phyloP scores from a whole-genome alignment of 2,329 filamentous ascomycete species.

The Fusarium sp. region DNA sequence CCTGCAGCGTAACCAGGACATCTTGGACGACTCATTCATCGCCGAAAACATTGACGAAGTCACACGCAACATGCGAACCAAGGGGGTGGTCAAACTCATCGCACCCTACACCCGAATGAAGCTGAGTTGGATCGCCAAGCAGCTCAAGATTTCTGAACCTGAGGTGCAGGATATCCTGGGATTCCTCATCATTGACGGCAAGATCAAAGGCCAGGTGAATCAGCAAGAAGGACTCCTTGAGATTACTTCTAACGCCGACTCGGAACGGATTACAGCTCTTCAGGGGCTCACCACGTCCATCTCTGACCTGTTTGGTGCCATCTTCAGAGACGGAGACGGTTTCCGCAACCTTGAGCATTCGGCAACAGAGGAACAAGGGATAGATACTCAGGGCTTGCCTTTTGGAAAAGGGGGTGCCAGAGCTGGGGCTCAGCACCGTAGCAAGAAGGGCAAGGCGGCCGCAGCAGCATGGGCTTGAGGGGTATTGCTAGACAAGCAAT shows the following conservation, averaged over 20 bases:
- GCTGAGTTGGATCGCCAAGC: slow-evolving; percentile 84
- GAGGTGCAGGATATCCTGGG: slow-evolving; percentile 97
- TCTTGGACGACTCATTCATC: slow-evolving; percentile 93
- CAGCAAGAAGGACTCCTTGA: slow-evolving; percentile 86
- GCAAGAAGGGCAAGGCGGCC: slow-evolving; percentile 40
- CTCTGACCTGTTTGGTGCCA: slow-evolving; percentile 72
- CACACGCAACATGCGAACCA: slow-evolving; percentile 96
- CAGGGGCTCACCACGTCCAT: slow-evolving; percentile 78
- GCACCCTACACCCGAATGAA: slow-evolving; percentile 95
- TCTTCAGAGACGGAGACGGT: slow-evolving; percentile 83
- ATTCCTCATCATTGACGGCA: slow-evolving; percentile 90
- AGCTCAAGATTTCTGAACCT: slow-evolving; percentile 83
- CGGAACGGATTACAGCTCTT: slow-evolving; percentile 78
- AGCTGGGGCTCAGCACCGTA: slow-evolving; percentile 16
- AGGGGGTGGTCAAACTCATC: slow-evolving; percentile 91
- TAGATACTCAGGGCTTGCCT: slow-evolving; percentile 44
- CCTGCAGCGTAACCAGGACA: slow-evolving; percentile 85
- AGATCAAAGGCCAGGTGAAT: slow-evolving; percentile 88
- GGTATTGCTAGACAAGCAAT: slow-evolving; percentile 3
- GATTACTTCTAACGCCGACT: slow-evolving; percentile 79
- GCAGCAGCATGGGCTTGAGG: slow-evolving; percentile 29
- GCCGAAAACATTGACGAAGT: slow-evolving; percentile 99
- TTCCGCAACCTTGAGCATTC: slow-evolving; percentile 56
- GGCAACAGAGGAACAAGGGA: slow-evolving; percentile 44
- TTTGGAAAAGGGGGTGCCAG: slow-evolving; percentile 27